phyloP scores from a whole-genome alignment of 768 basidiomycete genomes.

The Tulasnella calospora region DNA sequence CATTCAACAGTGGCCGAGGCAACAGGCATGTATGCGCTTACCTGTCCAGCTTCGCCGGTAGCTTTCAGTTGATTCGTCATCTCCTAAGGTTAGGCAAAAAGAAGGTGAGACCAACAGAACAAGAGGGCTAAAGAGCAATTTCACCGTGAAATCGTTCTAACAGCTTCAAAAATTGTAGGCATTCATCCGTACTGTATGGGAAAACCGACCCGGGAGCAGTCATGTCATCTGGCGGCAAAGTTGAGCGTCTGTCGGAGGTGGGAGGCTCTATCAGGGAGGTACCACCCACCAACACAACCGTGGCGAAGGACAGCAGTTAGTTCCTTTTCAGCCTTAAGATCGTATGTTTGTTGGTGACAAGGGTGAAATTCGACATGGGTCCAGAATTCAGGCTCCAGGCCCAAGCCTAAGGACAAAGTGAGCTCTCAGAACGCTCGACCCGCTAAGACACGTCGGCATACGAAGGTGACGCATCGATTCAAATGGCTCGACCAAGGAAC shows the following conservation, averaged over 20 bases:
- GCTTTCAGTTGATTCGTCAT: not conserved
- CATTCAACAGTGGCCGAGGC: no score
- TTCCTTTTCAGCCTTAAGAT: not conserved
- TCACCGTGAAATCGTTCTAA: constrained; percentile 7
- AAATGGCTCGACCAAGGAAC: not conserved
- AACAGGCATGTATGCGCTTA: not conserved
- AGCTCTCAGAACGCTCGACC: not conserved
- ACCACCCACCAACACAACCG: not conserved
- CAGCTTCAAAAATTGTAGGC: not conserved
- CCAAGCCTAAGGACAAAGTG: not conserved
- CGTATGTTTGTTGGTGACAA: not conserved
- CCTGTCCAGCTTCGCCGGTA: not conserved
- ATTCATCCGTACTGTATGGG: constrained; percentile 7
- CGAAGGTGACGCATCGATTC: not conserved
- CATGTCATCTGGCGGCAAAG: not conserved
- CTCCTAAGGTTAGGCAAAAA: not conserved
- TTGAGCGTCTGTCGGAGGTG: not conserved
- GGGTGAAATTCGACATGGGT: constrained; percentile 5
- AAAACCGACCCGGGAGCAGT: not conserved
- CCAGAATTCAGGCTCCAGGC: constrained; percentile 6
- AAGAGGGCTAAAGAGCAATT: not conserved
- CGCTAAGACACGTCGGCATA: not conserved
- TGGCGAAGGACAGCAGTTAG: no score
- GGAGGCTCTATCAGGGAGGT: not conserved
- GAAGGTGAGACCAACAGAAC: not conserved